Base-by-base conservation (phyloP, 108 stramenopile species). In the Fistulifera pelliculosa region DNA sequence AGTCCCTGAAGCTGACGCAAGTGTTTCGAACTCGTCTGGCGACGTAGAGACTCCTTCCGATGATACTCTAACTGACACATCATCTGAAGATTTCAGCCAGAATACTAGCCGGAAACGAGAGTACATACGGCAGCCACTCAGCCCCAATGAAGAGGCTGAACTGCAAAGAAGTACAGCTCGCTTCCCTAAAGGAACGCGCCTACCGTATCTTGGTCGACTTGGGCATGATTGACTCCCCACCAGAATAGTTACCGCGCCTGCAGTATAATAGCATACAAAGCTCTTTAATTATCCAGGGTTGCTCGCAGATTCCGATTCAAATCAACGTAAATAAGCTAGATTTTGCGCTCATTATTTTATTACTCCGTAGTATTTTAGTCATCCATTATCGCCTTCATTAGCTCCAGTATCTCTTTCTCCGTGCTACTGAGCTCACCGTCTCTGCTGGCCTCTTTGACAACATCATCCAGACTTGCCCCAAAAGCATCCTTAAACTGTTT, bases 311-410 rank as follows among this genome's bases (percentile, higher is more conserved):
- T n/a, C n/a, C n/a, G n/a, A n/a, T n/a, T n/a, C n/a, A n/a, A n/a
- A n/a, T n/a, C n/a, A n/a, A n/a, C n/a, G n/a, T n/a, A n/a, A n/a
- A n/a, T n/a, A n/a, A n/a, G n/a, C n/a, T n/a, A n/a, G n/a, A n/a
- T n/a, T n/a, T n/a, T n/a, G n/a, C n/a, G n/a, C n/a, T n/a, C n/a
- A n/a, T n/a, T n/a, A n/a, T n/a, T n/a, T n/a, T n/a, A n/a, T n/a
- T n/a, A n/a, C n/a, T n/a, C n/a, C n/a, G n/a, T n/a, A n/a, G n/a
- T n/a, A 35, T 35, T 35, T 48, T 24, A 64, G 27, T 76, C 79
- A 31, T 80, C 76, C 50, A 91, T 59, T 51, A 91, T 79, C 13
- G 68, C 54, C 56, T 86, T 87, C 74, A 92, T 85, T 49, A 92
- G 60, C 17, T 83, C 82, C 39, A 92, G 54, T 11, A 91, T 53